A percentile compares a stretch with the other conserved stretches of the same genome.
Evolutionary conservation across 306 rosid genomes (phyloP).

Genomic region (Ochetophila trinervis): DNA sequence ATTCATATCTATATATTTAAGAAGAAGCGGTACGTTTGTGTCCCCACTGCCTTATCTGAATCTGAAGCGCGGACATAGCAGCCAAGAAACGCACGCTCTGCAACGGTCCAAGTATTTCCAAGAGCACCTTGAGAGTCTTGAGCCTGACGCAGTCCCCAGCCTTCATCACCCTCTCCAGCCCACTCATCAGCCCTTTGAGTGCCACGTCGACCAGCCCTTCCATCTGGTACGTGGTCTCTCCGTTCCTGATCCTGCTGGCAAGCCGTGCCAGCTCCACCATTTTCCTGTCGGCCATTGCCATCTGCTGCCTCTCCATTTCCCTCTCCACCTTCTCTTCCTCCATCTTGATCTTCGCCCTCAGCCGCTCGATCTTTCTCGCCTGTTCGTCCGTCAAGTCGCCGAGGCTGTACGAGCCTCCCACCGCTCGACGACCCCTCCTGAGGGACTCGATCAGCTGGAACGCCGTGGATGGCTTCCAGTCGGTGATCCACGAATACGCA

Average conservation of each 20-base stretch:
- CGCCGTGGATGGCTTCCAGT: conserved; percentile 45
- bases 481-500: conserved; percentile 35
- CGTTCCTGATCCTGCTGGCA: conserved; percentile 5
- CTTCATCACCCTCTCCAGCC: conserved; percentile 62
- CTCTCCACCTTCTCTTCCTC: conserved; percentile 43
- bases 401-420: neutral
- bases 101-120: conserved; percentile 57
- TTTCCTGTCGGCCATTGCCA: conserved; percentile 51
- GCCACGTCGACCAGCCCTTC: conserved; percentile 39
- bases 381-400: conserved; percentile 25
- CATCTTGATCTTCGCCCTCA: conserved; percentile 21
- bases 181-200: conserved; percentile 31
- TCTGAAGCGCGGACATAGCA: conserved; percentile 32
- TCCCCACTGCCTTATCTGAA: conserved; percentile 45
- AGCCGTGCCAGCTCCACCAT: conserved; percentile 39
- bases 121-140: conserved; percentile 49
- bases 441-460: conserved; percentile 20
- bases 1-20: too few species aligned
- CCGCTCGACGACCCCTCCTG: neutral
- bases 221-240: neutral
- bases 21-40: neutral
- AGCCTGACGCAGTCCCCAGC: conserved; percentile 71
- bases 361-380: conserved; percentile 26
- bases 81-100: conserved; percentile 65
- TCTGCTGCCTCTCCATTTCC: conserved; percentile 46